phyloP scores from a whole-genome alignment of 192 early-diverging fungal genomes.

The Chytriomyces confervae region DNA sequence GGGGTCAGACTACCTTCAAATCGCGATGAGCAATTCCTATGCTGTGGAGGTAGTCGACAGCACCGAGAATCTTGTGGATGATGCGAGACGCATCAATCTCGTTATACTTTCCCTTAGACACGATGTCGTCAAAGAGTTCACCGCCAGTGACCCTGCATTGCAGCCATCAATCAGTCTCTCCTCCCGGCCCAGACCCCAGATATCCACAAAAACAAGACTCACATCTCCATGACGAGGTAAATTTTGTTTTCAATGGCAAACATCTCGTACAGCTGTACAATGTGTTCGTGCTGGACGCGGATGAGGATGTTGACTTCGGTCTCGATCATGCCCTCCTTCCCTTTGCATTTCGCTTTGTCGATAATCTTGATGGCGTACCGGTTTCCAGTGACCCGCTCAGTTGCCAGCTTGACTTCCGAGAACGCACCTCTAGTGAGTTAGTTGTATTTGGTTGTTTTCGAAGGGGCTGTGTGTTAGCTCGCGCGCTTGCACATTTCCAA shows the following conservation, averaged over 20 bases:
- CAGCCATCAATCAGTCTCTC: not conserved
- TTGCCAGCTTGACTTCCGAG: constrained; percentile 58
- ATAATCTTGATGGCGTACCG: constrained; percentile 83
- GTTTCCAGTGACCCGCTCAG: constrained; percentile 65
- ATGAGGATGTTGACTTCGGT: constrained; percentile 76
- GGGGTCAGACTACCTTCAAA: constrained; percentile 34
- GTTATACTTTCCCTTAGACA: constrained; percentile 64
- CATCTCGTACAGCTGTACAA: constrained; percentile 54
- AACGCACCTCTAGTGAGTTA: constrained; percentile 26
- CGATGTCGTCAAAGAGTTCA: constrained; percentile 91
- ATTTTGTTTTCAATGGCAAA: constrained; percentile 59
- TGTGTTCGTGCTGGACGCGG: constrained; percentile 69
- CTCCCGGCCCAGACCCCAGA: not conserved
- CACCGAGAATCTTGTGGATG: constrained; percentile 76
- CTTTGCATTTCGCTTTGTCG: constrained; percentile 66
- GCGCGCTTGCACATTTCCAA: not conserved
- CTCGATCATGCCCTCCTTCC: constrained; percentile 66
- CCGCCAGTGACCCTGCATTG: constrained; percentile 71
- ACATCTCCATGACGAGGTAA: constrained; percentile 60
- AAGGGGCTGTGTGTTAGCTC: not conserved
- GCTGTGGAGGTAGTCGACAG: constrained; percentile 85
- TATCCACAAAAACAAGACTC: constrained; percentile 43
- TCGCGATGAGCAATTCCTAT: constrained; percentile 87
- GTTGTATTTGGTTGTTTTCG: not conserved
- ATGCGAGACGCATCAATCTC: constrained; percentile 85